Percentiles rank a stretch among this genome's conserved stretches.
phyloP scores from a whole-genome alignment of 2,329 filamentous ascomycete genomes.

The Exophiala calicioides region DNA sequence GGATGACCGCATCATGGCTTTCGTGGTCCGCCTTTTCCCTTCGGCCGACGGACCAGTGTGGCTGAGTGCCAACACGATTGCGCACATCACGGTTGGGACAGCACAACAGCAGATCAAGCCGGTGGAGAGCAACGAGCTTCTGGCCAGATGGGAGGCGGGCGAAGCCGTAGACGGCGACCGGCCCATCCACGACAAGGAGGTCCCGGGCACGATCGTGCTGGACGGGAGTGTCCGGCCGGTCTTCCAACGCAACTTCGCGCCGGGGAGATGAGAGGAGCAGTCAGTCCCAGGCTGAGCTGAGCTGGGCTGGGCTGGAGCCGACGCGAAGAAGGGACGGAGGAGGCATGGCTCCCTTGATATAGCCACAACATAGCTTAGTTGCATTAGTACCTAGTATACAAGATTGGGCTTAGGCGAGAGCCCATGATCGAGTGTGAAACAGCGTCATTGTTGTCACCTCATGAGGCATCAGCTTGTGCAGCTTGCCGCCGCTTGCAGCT shows the following conservation, averaged over 20 bases:
- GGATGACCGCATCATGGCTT: slow-evolving; percentile 84
- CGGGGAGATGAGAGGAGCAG: no score
- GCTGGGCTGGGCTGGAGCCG: background rate
- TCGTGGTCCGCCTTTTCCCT: slow-evolving; percentile 71
- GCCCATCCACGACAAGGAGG: slow-evolving; percentile 53
- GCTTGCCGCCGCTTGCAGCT: no score
- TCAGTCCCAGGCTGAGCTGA: no score
- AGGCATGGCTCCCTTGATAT: no score
- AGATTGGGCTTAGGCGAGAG: no score
- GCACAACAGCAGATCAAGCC: slow-evolving; percentile 74
- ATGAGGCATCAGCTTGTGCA: no score
- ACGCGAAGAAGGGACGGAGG: background rate
- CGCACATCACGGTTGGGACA: slow-evolving; percentile 90
- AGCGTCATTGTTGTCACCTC: no score
- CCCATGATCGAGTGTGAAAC: no score
- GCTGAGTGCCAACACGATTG: slow-evolving; percentile 73
- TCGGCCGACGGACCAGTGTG: slow-evolving; percentile 55
- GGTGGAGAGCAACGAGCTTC: slow-evolving; percentile 86
- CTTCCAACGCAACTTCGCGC: slow-evolving; percentile 36
- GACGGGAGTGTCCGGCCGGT: slow-evolving; percentile 57
- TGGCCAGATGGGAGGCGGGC: slow-evolving; percentile 70
- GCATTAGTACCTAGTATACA: no score
- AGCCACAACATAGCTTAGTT: no score
- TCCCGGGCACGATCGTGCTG: slow-evolving; percentile 57
- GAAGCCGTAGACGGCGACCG: slow-evolving; percentile 49